Evolutionary conservation across 108 stramenopile species (phyloP).

Genomic region (Parmales sp.): DNA sequence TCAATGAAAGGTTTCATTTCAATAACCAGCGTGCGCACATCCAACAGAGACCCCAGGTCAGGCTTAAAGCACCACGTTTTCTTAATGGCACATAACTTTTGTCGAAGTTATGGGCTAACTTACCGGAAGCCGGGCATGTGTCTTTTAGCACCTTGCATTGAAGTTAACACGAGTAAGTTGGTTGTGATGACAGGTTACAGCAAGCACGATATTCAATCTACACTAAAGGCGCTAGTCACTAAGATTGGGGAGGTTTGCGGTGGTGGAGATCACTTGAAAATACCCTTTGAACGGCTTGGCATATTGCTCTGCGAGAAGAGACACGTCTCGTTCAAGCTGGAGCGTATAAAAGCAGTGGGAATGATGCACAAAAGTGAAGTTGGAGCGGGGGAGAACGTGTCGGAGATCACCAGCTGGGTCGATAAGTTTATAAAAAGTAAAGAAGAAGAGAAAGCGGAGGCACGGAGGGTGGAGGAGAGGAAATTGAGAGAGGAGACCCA

Average conservation of each 20-base stretch:
- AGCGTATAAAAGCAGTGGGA: not conserved
- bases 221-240: not conserved
- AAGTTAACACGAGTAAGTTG: not conserved
- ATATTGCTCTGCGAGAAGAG: not conserved
- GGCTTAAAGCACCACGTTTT: conserved; percentile 11
- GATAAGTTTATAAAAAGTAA: not conserved
- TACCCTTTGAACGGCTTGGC: not conserved
- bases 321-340: not conserved
- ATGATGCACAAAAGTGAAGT: not conserved
- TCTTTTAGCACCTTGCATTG: not conserved
- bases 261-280: not conserved
- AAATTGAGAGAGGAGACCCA: not conserved
- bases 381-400: not conserved
- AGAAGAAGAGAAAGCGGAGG: not conserved
- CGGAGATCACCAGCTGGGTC: not conserved
- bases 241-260: conserved; percentile 3
- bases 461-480: not conserved
- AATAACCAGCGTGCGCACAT: no score
- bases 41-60: no score
- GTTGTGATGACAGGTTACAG: not conserved
- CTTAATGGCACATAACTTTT: not conserved
- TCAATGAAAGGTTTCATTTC: no score
- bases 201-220: not conserved
- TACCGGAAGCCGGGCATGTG: not conserved
- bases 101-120: not conserved